These are phyloP conservation scores for Ascosphaera aggregata DNA, from an alignment of 2,329 filamentous ascomycete species.

Conservation along the genomic window DNA sequence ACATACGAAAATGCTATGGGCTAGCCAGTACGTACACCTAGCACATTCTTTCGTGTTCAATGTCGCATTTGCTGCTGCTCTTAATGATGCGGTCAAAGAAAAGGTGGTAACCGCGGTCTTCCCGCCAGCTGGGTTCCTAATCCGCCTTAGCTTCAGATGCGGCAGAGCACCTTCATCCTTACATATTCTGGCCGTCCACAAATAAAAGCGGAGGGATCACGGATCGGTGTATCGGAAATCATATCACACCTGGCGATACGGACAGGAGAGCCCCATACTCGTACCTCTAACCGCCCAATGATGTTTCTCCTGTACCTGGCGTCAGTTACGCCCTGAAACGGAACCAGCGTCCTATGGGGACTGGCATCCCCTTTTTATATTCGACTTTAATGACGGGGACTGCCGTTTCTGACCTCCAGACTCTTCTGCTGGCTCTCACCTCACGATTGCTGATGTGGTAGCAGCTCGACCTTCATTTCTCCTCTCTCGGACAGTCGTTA, in stretches of 20 bases:
- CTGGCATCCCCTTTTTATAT: background rate
- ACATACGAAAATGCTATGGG: too few species aligned
- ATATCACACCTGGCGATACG: background rate
- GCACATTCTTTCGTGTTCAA: too few species aligned
- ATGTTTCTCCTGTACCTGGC: background rate
- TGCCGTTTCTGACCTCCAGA: background rate
- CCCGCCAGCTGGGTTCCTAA: background rate
- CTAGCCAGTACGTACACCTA: too few species aligned
- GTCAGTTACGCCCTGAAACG: conserved; percentile 1
- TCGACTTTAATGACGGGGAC: background rate
- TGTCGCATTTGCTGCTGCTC: too few species aligned
- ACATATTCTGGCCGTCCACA: background rate
- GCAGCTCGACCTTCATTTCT: background rate
- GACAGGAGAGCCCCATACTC: background rate
- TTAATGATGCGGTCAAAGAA: too few species aligned
- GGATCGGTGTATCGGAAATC: background rate
- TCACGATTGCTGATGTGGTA: background rate
- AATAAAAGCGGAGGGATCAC: background rate
- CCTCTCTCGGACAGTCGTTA: background rate
- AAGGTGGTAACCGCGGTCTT: too few species aligned
- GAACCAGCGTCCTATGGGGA: background rate
- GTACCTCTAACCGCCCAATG: background rate
- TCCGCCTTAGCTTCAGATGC: background rate
- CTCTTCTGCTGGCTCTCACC: background rate
- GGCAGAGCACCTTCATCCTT: background rate